A percentile compares a stretch with the other conserved stretches of the same genome.
Conservation (phyloP, 257 asterid genomes). For the Solanum appendiculatum region DNA sequence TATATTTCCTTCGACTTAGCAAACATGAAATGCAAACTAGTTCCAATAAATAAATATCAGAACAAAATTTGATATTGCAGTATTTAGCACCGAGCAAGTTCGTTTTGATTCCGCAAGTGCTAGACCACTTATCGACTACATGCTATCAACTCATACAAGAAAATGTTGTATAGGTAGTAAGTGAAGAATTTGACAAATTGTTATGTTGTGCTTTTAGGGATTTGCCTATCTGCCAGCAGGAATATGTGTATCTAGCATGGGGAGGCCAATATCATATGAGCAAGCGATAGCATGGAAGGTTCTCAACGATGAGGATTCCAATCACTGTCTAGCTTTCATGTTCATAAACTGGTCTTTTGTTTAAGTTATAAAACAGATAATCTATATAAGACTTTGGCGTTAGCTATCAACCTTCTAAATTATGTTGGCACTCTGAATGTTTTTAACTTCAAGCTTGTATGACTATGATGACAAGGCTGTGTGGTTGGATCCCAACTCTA, state of each 20-base stretch:
- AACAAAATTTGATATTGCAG: not conserved
- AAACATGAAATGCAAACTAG: not conserved
- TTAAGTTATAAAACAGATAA: slow-evolving; percentile 8
- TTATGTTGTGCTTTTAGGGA: slow-evolving; percentile 33
- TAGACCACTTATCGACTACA: not conserved
- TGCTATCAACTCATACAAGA: not conserved
- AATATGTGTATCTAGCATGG: slow-evolving; percentile 89
- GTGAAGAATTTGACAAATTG: not conserved
- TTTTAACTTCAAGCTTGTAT: slow-evolving; percentile 4
- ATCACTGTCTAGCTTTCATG: slow-evolving; percentile 91
- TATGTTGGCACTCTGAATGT: slow-evolving; percentile 15
- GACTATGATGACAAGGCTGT: not conserved
- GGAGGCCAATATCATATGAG: slow-evolving; percentile 72
- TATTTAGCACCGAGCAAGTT: not conserved
- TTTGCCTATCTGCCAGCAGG: slow-evolving; percentile 75
- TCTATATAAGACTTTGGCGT: not conserved
- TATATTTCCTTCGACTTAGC: not conserved
- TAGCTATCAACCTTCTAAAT: slow-evolving; percentile 4
- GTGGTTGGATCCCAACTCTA: not conserved
- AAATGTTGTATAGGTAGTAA: not conserved
- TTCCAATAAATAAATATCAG: not conserved
- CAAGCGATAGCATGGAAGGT: slow-evolving; percentile 91
- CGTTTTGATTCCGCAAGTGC: not conserved
- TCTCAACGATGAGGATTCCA: slow-evolving; percentile 56
- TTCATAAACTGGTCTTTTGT: slow-evolving; percentile 93